phyloP scores from a whole-genome alignment of 208 protist species.

The Leishmania arabica region DNA sequence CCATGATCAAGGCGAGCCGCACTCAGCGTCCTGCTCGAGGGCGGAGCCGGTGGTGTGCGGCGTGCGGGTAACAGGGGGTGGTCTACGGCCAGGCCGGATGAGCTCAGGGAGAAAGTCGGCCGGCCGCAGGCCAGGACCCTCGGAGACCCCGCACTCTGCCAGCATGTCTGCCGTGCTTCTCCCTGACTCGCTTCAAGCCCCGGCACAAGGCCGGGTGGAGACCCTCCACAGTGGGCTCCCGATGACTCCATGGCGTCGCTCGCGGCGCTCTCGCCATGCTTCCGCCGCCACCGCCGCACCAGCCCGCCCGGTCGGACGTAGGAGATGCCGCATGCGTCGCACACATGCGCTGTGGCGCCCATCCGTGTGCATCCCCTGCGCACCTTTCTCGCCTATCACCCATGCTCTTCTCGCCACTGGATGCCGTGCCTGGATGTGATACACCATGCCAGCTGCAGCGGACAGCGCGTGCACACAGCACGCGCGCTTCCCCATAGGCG shows the following conservation, averaged over 20 bases:
- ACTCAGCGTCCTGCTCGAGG: background rate
- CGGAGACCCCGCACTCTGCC: background rate
- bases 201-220: too few relatives aligned
- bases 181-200: too few relatives aligned
- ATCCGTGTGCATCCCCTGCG: too few relatives aligned
- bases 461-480: background rate
- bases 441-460: too few relatives aligned
- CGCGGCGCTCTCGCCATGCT: too few relatives aligned
- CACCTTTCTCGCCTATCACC: too few relatives aligned
- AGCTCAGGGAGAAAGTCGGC: background rate
- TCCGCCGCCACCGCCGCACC: background rate
- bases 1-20: background rate
- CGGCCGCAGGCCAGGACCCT: too few relatives aligned
- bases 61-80: too few relatives aligned
- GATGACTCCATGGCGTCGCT: too few relatives aligned
- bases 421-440: background rate
- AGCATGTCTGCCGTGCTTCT: background rate
- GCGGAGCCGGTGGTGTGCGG: background rate
- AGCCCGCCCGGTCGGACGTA: background rate
- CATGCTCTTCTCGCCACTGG: background rate
- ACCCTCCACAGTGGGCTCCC: too few relatives aligned
- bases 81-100: too few relatives aligned
- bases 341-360: too few relatives aligned
- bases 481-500: background rate
- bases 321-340: background rate